Evolutionary conservation across 495 filamentous ascomycete species (phyloP), one percentile per base, ranked within the genome.

Genomic region (Penicillium herquei): DNA sequence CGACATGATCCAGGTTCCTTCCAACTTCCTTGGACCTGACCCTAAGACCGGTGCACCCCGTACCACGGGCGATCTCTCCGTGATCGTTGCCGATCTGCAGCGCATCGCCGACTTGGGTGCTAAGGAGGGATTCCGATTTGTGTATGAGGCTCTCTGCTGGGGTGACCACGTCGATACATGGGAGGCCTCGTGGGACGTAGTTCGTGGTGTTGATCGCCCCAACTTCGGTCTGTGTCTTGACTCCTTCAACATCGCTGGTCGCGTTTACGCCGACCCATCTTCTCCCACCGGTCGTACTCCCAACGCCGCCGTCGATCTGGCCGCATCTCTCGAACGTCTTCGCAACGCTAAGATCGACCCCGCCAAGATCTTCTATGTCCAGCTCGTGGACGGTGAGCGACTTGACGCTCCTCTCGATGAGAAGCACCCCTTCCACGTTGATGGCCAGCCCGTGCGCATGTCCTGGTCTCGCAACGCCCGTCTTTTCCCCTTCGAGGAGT

Each of bases 151-250:
- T 49, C 79, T 92, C 11, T 84, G 81, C 62, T 94, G 87, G 86
- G 87, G 84, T 31, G 90, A 87, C 11, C 81, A 84, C 59, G 70
- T 86, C 56, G 78, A 91, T 64, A 84, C 78, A 64, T 92, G 89
- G 90, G 87, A 92, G 63, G 71, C 72, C 33, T 82, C 78, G 52
- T 94, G 86, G 84, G 78, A 86, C 26, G 69, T 92, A n/a, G 84
- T 90, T 0, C 62, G 75, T 47, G 68, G 65, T 14, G 87, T 91
- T 39, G 70, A 91, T 64, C 71, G 88, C 4, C 75, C 79, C 13
- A 92, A 92, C 70, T 89, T 92, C 58, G 90, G 89, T 9, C 72
- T 90, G 50, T 91, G 88, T 70, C 77, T 92, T 13, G 89, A 92
- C 71, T 89, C 87, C 0, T 94, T 89, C 70, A 90, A 94, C 71